A percentile compares a stretch with the other conserved stretches of the same genome.
Evolutionary conservation across 768 basidiomycete genomes (phyloP).

Genomic region (Hericium erinaceus): DNA sequence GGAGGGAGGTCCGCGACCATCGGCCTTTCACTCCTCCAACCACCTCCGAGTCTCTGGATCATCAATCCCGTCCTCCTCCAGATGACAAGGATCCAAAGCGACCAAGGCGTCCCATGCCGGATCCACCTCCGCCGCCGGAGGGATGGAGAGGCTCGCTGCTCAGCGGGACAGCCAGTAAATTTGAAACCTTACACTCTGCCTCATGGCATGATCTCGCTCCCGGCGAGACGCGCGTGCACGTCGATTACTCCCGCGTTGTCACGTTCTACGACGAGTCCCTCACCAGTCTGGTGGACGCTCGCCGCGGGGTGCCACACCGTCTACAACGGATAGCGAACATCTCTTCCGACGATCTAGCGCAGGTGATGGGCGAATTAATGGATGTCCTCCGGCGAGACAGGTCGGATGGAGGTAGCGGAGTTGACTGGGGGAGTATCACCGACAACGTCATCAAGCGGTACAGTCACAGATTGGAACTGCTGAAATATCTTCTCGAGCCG

Average conservation of each 20-base stretch:
- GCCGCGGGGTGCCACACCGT: slow-evolving; percentile 19
- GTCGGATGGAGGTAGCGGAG: slow-evolving; percentile 14
- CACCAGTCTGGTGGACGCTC: slow-evolving; percentile 19
- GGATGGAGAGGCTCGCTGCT: slow-evolving; percentile 2
- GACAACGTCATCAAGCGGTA: slow-evolving; percentile 24
- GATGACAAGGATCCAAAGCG: background rate
- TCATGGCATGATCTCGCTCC: slow-evolving; percentile 27
- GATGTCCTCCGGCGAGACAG: slow-evolving; percentile 2
- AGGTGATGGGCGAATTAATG: slow-evolving; percentile 6
- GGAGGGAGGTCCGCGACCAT: too few species aligned
- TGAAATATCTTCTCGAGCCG: slow-evolving; percentile 16
- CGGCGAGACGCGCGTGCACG: slow-evolving; percentile 25
- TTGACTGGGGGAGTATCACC: slow-evolving; percentile 26
- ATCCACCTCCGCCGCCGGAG: background rate
- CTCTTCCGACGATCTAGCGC: slow-evolving; percentile 16
- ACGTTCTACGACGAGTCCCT: slow-evolving; percentile 29
- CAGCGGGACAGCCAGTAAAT: slow-evolving; percentile 4
- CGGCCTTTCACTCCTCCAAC: too few species aligned
- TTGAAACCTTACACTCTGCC: slow-evolving; percentile 5
- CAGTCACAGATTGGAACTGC: slow-evolving; percentile 21
- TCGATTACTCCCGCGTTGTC: slow-evolving; percentile 25
- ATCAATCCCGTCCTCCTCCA: background rate
- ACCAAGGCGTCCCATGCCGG: background rate
- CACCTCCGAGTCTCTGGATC: too few species aligned
- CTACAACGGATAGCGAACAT: slow-evolving; percentile 24